Evolutionary conservation across 2,329 filamentous ascomycete species (phyloP).

Genomic region (Mycosphaerelloides madeirae): DNA sequence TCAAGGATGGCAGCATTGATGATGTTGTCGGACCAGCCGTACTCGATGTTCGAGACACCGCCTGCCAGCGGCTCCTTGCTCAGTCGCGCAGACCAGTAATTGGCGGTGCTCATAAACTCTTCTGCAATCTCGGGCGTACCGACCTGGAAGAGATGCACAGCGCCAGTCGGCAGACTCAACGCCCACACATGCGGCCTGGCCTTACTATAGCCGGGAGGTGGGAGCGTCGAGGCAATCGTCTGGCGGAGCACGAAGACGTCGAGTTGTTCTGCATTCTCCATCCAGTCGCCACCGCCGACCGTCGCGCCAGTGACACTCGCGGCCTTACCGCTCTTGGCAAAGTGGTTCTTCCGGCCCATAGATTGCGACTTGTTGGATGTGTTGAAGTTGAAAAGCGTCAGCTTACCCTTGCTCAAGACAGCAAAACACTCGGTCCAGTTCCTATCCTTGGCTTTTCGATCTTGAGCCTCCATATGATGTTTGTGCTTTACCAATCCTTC

Average conservation of each 20-base stretch:
- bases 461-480: conserved; percentile 84
- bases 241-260: conserved; percentile 85
- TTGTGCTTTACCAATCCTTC: conserved; percentile 95
- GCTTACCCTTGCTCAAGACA: conserved; percentile 88
- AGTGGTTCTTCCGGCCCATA: conserved; percentile 35
- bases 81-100: conserved; percentile 94
- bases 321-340: conserved; percentile 26
- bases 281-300: conserved; percentile 96
- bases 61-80: conserved; percentile 91
- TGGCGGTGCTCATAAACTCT: conserved; percentile 90
- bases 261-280: conserved; percentile 86
- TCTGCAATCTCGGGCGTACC: conserved; percentile 91
- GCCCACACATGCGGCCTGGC: conserved; percentile 90
- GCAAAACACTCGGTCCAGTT: conserved; percentile 96
- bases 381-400: conserved; percentile 91
- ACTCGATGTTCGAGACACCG: conserved; percentile 94
- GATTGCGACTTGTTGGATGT: conserved; percentile 54
- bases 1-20: conserved; percentile 52
- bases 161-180: conserved; percentile 82
- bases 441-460: conserved; percentile 88
- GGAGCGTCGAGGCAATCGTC: conserved; percentile 84
- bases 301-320: conserved; percentile 52
- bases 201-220: conserved; percentile 88
- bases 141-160: conserved; percentile 96
- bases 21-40: conserved; percentile 87